Percentiles rank a stretch among this genome's conserved stretches.
These are phyloP conservation scores for Eutrema salsugineum DNA, from an alignment of 441 rosid genomes.

Conservation along the genomic window DNA sequence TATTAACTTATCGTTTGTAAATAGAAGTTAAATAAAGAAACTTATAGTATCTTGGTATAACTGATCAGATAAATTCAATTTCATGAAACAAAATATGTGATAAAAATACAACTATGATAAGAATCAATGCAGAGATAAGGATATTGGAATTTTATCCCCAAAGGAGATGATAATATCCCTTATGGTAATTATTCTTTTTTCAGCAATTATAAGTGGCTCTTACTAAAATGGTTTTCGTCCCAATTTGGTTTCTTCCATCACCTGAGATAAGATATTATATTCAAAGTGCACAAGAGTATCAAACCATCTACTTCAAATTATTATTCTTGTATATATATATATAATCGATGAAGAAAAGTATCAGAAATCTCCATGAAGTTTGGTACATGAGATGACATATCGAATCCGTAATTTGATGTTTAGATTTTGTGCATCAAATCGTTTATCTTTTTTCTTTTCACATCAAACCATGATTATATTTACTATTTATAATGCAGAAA, in stretches of 20 bases:
- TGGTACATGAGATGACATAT: not conserved
- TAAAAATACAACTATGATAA: constrained; percentile 7
- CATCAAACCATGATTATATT: not conserved
- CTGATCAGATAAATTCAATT: not conserved
- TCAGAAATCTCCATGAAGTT: not conserved
- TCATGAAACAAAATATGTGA: not conserved
- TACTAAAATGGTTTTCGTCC: constrained; percentile 17
- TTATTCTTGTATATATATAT: not conserved
- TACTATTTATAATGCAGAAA: not conserved
- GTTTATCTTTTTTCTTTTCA: not conserved
- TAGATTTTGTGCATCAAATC: not conserved
- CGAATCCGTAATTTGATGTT: not conserved
- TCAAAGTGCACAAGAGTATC: constrained; percentile 2
- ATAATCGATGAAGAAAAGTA: not conserved
- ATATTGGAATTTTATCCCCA: constrained; percentile 26
- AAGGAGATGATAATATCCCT: constrained; percentile 24
- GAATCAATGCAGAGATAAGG: constrained; percentile 25
- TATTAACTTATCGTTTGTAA: not conserved
- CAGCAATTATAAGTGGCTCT: constrained; percentile 19
- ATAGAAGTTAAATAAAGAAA: not conserved
- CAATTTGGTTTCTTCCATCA: constrained; percentile 16
- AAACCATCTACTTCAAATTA: not conserved
- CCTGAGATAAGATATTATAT: constrained; percentile 24
- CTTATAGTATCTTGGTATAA: not conserved
- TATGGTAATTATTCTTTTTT: constrained; percentile 12